Percentiles rank a stretch among this genome's conserved stretches.
Conservation (phyloP, 2,329 filamentous ascomycete species). For the Aspergillus costaricaensis region DNA sequence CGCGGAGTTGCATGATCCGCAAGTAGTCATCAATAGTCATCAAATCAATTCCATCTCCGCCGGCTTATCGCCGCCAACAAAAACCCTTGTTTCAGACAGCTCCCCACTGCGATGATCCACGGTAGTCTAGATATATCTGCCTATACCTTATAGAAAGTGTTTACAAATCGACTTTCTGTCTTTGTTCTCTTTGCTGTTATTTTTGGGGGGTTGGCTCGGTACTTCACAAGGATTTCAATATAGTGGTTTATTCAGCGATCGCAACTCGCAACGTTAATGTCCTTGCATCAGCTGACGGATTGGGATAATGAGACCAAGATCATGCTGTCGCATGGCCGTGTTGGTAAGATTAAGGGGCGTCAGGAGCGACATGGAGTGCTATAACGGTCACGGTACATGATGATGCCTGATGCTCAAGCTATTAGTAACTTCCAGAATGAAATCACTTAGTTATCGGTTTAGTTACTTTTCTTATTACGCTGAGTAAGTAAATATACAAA, state of each 20-base stretch:
- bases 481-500: neutral
- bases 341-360: neutral
- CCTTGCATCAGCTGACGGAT: neutral
- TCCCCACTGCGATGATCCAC: neutral
- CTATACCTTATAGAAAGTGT: neutral
- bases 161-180: no score
- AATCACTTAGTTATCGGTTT: neutral
- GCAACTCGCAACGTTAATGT: neutral
- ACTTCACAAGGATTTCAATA: no score
- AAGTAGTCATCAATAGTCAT: slow-evolving; percentile 11
- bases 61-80: neutral
- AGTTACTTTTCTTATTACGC: neutral
- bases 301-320: neutral
- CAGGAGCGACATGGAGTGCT: neutral
- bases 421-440: neutral
- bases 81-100: neutral
- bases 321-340: neutral
- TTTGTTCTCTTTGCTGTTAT: no score
- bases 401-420: neutral
- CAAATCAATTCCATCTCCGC: neutral
- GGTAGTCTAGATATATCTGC: neutral
- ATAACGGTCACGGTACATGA: neutral
- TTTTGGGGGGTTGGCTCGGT: no score
- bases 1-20: slow-evolving; percentile 12
- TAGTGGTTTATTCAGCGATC: no score